Percentiles rank a stretch among this genome's conserved stretches.
These are phyloP conservation scores for Podospora didyma DNA, from an alignment of 495 filamentous ascomycete species.

Conservation along the genomic window DNA sequence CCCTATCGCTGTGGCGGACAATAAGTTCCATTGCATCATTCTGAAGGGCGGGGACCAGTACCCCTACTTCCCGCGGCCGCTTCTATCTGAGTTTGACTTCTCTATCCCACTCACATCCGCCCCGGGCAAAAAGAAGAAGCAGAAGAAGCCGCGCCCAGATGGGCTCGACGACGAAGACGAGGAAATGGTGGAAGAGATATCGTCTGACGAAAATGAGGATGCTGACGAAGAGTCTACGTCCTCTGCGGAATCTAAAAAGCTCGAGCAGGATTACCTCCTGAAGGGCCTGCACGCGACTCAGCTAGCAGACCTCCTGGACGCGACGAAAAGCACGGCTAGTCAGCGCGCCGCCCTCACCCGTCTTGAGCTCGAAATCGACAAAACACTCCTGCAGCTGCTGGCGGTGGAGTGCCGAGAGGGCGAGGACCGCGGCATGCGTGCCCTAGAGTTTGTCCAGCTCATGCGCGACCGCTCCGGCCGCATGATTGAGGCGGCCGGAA, in stretches of 20 bases:
- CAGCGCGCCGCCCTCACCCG: slow-evolving; percentile 67
- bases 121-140: slow-evolving; percentile 27
- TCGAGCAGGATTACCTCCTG: slow-evolving; percentile 81
- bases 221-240: slow-evolving; percentile 32
- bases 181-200: slow-evolving; percentile 26
- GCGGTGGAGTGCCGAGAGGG: slow-evolving; percentile 86
- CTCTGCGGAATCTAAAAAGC: slow-evolving; percentile 32
- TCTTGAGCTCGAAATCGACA: slow-evolving; percentile 78
- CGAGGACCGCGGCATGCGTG: slow-evolving; percentile 90
- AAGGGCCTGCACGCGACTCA: slow-evolving; percentile 65
- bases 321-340: slow-evolving; percentile 42
- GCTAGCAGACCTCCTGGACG: slow-evolving; percentile 63
- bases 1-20: slow-evolving; percentile 87
- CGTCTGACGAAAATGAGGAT: slow-evolving; percentile 23
- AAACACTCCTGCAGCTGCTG: slow-evolving; percentile 82
- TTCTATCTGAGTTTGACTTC: slow-evolving; percentile 93
- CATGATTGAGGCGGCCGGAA: slow-evolving; percentile 81
- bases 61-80: slow-evolving; percentile 89
- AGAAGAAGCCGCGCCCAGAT: slow-evolving; percentile 34
- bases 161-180: slow-evolving; percentile 29
- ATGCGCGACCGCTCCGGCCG: slow-evolving; percentile 74
- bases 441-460: slow-evolving; percentile 73
- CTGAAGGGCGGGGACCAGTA: slow-evolving; percentile 91
- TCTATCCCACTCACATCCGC: slow-evolving; percentile 68
- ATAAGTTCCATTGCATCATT: slow-evolving; percentile 97